Evolutionary conservation across 1,284 basidiomycete species (phyloP), one percentile per base, ranked within the genome.

Genomic region (Naganishia albida): DNA sequence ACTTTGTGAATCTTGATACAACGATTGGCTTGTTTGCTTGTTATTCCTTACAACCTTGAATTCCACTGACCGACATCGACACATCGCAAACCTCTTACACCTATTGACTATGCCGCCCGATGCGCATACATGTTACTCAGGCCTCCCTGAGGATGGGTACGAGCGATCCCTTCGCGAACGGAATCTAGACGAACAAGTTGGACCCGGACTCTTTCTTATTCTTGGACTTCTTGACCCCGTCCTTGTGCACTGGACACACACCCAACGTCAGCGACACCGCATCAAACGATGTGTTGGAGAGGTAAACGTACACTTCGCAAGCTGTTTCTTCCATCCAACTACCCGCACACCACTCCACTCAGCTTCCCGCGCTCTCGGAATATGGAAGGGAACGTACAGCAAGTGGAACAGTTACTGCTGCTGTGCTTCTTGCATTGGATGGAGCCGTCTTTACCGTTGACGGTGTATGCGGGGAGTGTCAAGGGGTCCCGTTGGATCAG

Each of bases 281-380:
- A 8, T 26, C n/a, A 1, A 16, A 30, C 3, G 3, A 0, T 13
- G 39, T 12, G 1, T 6, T 28, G 10, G 20, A 12, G 12, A 43
- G 20, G 4, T 2, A 23, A n/a, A 62, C 74, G 44, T 76, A 78
- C 68, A 74, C 71, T 80, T 78, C 59, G 64, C 64, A 59, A 80
- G 75, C 68, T 75, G 74, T 71, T 80, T 80, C 74, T 78, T 78
- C 79, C 79, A 80, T 62, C 74, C 74, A 73, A 78, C 77, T 78
- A 44, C 12, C n/a, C 48, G n/a, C n/a, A n/a, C n/a, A n/a, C n/a
- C n/a, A n/a, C n/a, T n/a, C n/a, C 46, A 28, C 13, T 39, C 53
- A 34, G 40, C 46, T n/a, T 18, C 13, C 15, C 8, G 40, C 25
- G 38, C 25, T n/a, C 46, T 40, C 38, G 30, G 50, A 59, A 48